phyloP scores from a whole-genome alignment of 2,329 filamentous ascomycete genomes.

The Teratosphaeria viscida region DNA sequence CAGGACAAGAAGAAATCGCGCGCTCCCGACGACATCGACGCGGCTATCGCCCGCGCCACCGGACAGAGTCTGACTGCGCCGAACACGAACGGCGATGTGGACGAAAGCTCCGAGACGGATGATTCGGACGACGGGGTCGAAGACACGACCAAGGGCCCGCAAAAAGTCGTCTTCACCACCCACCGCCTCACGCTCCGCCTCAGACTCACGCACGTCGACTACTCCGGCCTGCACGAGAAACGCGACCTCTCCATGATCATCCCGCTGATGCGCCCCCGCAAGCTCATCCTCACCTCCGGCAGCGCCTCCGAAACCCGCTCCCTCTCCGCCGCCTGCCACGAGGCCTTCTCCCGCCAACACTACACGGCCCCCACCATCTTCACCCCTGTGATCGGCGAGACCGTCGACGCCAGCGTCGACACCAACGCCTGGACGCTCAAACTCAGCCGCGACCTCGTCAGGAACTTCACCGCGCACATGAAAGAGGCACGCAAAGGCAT shows the following conservation, averaged over 20 bases:
- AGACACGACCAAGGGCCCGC: constrained; percentile 50
- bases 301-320: constrained; percentile 62
- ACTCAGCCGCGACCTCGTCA: constrained; percentile 72
- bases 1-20: constrained; percentile 29
- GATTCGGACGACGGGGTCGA: constrained; percentile 42
- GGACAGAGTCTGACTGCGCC: constrained; percentile 9
- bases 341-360: constrained; percentile 28
- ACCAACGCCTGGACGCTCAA: constrained; percentile 96
- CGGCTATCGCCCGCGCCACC: constrained; percentile 22
- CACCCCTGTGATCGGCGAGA: constrained; percentile 62
- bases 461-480: constrained; percentile 87
- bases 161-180: constrained; percentile 58
- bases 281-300: constrained; percentile 85
- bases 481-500: constrained; percentile 56
- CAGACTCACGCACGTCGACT: constrained; percentile 80
- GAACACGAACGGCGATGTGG: constrained; percentile 13
- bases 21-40: constrained; percentile 26
- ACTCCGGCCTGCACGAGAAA: constrained; percentile 84
- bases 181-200: constrained; percentile 59
- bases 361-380: constrained; percentile 46
- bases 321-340: constrained; percentile 69
- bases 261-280: constrained; percentile 84
- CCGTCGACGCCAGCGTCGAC: constrained; percentile 85
- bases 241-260: constrained; percentile 91
- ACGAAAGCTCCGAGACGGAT: constrained; percentile 32